These are phyloP conservation scores for Bolboschoenus planiculmis DNA, from an alignment of 176 grass and related monocot genomes.

Conservation along the genomic window DNA sequence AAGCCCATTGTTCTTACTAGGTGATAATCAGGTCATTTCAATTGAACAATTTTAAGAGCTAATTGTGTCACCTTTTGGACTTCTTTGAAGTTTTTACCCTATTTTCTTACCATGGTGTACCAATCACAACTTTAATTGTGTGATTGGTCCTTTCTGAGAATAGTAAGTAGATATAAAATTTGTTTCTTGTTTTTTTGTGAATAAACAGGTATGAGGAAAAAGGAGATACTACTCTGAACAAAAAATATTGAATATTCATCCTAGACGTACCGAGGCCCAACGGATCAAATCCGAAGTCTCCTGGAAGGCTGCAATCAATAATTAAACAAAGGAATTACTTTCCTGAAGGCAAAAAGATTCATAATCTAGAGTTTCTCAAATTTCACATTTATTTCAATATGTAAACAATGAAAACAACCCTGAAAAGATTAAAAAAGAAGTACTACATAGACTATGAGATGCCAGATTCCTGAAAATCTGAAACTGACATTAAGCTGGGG, in stretches of 20 bases:
- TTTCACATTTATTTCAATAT: background rate
- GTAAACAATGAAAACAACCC: background rate
- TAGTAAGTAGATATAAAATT: background rate
- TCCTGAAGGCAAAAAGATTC: background rate
- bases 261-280: slow-evolving; percentile 65
- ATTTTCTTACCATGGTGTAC: background rate
- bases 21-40: background rate
- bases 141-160: background rate
- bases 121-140: background rate
- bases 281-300: slow-evolving; percentile 94
- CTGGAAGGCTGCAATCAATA: slow-evolving; percentile 71
- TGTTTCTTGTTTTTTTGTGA: background rate
- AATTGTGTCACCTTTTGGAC: background rate
- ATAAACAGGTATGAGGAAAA: background rate
- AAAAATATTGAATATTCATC: background rate
- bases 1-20: background rate
- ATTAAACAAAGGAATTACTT: background rate
- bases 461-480: background rate
- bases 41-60: background rate
- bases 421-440: background rate
- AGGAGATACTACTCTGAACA: background rate
- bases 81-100: background rate
- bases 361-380: background rate
- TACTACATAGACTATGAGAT: background rate
- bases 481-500: background rate